A percentile compares a stretch with the other conserved stretches of the same genome.
Conservation (phyloP, 257 asterid genomes). For the Cruciata laevipes region DNA sequence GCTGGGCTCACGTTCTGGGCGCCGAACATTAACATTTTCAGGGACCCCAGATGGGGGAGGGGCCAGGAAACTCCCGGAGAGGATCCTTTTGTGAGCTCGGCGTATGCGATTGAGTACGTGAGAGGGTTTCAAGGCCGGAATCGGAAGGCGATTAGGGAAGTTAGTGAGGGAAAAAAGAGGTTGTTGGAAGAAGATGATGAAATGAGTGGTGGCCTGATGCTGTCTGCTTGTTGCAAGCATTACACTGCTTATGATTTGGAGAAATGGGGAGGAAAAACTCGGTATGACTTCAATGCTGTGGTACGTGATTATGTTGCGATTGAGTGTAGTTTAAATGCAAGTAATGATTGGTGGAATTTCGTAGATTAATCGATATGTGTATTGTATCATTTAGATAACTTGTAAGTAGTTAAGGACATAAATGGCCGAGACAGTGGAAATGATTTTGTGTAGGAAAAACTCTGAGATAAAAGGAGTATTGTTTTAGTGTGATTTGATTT, state of each 20-base stretch:
- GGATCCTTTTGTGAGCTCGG: constrained; percentile 73
- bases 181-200: constrained; percentile 26
- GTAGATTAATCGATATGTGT: no score
- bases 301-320: constrained; percentile 22
- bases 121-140: constrained; percentile 51
- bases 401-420: no score
- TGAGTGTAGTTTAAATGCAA: background rate
- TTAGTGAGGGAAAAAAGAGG: constrained; percentile 20
- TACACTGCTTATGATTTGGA: constrained; percentile 87
- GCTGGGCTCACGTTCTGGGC: constrained; percentile 94
- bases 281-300: constrained; percentile 84
- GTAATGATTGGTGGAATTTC: background rate
- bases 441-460: background rate
- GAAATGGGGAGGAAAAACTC: constrained; percentile 59
- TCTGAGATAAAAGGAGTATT: background rate
- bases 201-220: constrained; percentile 36
- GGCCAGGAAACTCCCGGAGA: constrained; percentile 99
- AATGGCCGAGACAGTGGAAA: no score
- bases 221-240: constrained; percentile 98
- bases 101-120: constrained; percentile 63
- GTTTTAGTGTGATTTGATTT: background rate
- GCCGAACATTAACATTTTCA: constrained; percentile 80
- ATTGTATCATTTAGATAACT: no score
- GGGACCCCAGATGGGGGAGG: constrained; percentile 98
- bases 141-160: constrained; percentile 3